phyloP scores from a whole-genome alignment of 441 rosid genomes.

The Hura crepitans region DNA sequence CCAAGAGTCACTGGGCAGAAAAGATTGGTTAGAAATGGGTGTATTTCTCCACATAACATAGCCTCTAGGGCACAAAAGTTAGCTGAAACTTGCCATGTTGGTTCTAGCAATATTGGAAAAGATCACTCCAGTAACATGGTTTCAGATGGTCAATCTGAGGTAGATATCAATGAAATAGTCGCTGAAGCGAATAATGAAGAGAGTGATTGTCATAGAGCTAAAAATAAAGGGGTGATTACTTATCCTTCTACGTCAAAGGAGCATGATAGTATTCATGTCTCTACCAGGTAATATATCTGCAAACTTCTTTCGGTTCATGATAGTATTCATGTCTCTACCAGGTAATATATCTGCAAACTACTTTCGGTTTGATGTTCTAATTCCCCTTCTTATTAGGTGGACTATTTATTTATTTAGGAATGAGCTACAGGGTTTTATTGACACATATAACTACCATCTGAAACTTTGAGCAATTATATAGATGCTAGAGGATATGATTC shows the following conservation, averaged over 20 bases:
- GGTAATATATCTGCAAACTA: constrained; percentile 36
- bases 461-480: background rate
- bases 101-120: constrained; percentile 25
- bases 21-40: constrained; percentile 78
- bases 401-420: background rate
- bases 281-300: constrained; percentile 59
- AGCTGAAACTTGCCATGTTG: constrained; percentile 28
- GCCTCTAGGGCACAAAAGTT: constrained; percentile 44
- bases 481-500: background rate
- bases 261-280: constrained; percentile 22
- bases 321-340: constrained; percentile 26
- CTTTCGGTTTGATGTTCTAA: background rate
- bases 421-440: background rate
- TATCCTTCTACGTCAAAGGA: constrained; percentile 29
- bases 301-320: no score
- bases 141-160: constrained; percentile 23
- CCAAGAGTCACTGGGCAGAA: constrained; percentile 42
- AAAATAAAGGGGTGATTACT: constrained; percentile 47
- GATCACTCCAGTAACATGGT: constrained; percentile 26
- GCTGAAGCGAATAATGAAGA: constrained; percentile 40
- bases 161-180: constrained; percentile 39
- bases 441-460: background rate
- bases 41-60: constrained; percentile 71
- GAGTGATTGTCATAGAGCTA: constrained; percentile 31
- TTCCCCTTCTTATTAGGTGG: background rate